Evolutionary conservation across 2,329 filamentous ascomycete species (phyloP).

Genomic region (Sclerotinia glacialis): DNA sequence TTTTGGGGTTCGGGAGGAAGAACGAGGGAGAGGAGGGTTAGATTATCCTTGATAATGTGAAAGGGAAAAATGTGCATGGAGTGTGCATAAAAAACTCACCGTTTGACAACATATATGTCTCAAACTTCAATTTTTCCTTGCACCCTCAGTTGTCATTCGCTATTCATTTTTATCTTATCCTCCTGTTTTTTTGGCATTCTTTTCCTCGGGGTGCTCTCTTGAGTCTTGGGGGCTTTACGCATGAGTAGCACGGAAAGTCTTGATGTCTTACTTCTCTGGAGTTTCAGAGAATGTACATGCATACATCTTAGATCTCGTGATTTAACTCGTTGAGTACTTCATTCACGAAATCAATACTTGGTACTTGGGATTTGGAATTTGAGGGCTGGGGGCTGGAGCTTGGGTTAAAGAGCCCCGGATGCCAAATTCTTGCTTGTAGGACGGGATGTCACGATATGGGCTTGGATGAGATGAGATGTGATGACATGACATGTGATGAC

Average conservation of each 20-base stretch:
- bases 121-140: background rate
- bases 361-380: background rate
- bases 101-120: conserved; percentile 6
- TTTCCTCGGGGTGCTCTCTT: background rate
- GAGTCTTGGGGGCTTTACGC: background rate
- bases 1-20: too few species aligned
- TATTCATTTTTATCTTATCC: background rate
- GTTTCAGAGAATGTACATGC: background rate
- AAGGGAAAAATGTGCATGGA: background rate
- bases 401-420: background rate
- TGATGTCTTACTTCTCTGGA: conserved; percentile 4
- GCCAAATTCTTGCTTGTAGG: background rate
- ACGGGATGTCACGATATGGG: background rate
- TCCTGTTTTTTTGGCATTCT: background rate
- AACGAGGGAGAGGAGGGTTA: background rate
- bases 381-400: background rate
- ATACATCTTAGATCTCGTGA: background rate
- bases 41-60: background rate
- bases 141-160: background rate
- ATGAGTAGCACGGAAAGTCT: background rate
- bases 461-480: background rate
- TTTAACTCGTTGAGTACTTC: background rate
- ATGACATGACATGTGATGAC: background rate
- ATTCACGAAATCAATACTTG: background rate
- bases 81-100: conserved; percentile 4